A percentile compares a stretch with the other conserved stretches of the same genome.
These are phyloP conservation scores for Heracleum sosnowskyi DNA, from an alignment of 129 eudicot species.

Conservation along the genomic window DNA sequence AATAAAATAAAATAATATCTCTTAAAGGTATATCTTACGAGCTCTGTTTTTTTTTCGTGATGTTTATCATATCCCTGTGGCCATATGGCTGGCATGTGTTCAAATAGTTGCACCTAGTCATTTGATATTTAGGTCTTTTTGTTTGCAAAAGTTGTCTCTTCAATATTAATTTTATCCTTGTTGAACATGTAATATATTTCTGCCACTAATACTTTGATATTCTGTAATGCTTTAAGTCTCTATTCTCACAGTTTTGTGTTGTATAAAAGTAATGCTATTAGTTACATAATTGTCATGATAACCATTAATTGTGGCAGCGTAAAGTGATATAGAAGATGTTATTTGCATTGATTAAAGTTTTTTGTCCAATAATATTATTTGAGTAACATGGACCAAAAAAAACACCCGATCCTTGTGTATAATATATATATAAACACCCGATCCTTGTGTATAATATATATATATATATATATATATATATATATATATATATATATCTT, in stretches of 20 bases:
- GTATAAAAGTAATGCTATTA: background rate
- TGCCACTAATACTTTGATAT: background rate
- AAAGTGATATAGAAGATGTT: background rate
- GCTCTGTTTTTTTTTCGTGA: background rate
- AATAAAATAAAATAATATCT: background rate
- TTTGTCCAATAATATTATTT: background rate
- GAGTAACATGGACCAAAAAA: background rate
- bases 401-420: background rate
- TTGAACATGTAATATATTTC: background rate
- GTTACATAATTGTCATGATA: background rate
- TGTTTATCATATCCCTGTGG: no score
- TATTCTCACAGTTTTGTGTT: background rate
- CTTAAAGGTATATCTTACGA: background rate
- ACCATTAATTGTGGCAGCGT: background rate
- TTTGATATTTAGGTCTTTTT: no score
- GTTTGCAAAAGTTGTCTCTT: background rate
- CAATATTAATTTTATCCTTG: background rate
- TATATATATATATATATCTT: background rate
- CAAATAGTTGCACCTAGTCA: background rate
- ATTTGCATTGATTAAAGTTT: background rate
- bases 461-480: no score
- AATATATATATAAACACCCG: background rate
- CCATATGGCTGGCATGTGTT: background rate
- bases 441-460: background rate
- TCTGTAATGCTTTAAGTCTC: background rate